Evolutionary conservation across 2,329 filamentous ascomycete species (phyloP).

Genomic region (Pyrenophora seminiperda): DNA sequence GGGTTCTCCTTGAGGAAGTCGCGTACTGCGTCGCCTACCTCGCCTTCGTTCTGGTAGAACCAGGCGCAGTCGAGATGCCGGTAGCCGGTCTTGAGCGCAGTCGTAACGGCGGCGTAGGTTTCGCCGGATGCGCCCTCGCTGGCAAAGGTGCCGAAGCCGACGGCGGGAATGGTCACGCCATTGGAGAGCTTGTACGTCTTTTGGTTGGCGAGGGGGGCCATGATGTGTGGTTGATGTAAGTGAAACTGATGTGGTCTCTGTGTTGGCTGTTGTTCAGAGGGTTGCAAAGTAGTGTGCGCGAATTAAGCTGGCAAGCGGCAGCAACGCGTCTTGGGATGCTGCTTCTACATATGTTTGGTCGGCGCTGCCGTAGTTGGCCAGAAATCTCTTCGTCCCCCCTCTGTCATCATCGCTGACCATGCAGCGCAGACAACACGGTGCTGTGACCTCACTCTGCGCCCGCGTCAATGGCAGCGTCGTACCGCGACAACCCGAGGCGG

Average conservation of each 20-base stretch:
- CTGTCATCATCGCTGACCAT: constrained; percentile 24
- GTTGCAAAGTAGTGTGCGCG: not conserved
- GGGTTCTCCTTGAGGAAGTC: constrained; percentile 63
- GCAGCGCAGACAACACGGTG: constrained; percentile 5
- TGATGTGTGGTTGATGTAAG: constrained; percentile 20
- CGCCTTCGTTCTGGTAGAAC: constrained; percentile 73
- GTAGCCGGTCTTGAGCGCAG: constrained; percentile 65
- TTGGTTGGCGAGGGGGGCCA: constrained; percentile 39
- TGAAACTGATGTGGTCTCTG: not conserved
- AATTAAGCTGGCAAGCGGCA: not conserved
- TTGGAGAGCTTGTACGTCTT: constrained; percentile 61
- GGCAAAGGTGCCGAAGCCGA: constrained; percentile 76
- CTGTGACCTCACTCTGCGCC: constrained; percentile 12
- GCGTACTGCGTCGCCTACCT: constrained; percentile 69
- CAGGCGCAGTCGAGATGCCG: constrained; percentile 72
- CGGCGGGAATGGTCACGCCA: constrained; percentile 67
- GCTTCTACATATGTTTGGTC: constrained; percentile 10
- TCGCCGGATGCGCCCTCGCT: constrained; percentile 67
- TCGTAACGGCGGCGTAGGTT: constrained; percentile 61
- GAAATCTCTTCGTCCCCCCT: constrained; percentile 8
- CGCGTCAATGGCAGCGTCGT: too few relatives aligned
- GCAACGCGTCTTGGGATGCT: constrained; percentile 5
- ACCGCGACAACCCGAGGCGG: constrained; percentile 21
- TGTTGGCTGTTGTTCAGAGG: not conserved
- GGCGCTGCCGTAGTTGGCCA: constrained; percentile 2